Base-by-base conservation (phyloP, 441 rosid species). In the Jatropha podagrica region DNA sequence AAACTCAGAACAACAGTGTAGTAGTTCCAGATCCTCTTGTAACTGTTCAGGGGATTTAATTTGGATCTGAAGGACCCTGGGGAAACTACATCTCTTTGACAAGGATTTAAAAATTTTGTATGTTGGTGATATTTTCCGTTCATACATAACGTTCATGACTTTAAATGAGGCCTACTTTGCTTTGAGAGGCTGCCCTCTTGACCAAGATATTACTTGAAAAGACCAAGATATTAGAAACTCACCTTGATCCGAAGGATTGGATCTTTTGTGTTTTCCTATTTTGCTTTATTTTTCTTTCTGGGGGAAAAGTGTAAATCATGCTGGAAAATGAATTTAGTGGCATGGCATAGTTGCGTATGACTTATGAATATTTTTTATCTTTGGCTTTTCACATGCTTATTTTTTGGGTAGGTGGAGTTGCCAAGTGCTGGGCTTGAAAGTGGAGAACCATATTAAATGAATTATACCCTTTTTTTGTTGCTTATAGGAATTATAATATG, bases 381-480 rank as follows among this genome's bases (percentile, higher is more conserved):
- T 56, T 55, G 65, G 58, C 65, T 60, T 27, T 60, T 27, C 2
- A 44, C 51, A 13, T 66, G 65, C 17, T 52, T 69, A 15, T 52
- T 72, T 18, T 41, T 46, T 46, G 13, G 49, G 56, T 46, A 59
- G 44, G 9, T 72, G 58, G 41, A n/a, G 5, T 65, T 11, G 10
- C 40, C 67, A 15, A 20, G 37, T 64, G 20, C 56, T 68, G 65
- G 52, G 81, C 71, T 63, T 73, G 69, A 15, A 64, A 73, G 38
- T 64, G 13, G 60, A 63, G 23, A 64, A 73, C 27, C 18, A 2
- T 73, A 38, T 48, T 52, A 5, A 40, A 15, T 13, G 27, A 38
- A 38, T 51, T 73, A 42, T 20, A 10, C 26, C 13, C 23, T 51
- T 74, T 4, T 9, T 32, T 32, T 64, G 11, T 23, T 58, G 49